phyloP scores from a whole-genome alignment of 805 yeast species.

The Barnettozyma californica region DNA sequence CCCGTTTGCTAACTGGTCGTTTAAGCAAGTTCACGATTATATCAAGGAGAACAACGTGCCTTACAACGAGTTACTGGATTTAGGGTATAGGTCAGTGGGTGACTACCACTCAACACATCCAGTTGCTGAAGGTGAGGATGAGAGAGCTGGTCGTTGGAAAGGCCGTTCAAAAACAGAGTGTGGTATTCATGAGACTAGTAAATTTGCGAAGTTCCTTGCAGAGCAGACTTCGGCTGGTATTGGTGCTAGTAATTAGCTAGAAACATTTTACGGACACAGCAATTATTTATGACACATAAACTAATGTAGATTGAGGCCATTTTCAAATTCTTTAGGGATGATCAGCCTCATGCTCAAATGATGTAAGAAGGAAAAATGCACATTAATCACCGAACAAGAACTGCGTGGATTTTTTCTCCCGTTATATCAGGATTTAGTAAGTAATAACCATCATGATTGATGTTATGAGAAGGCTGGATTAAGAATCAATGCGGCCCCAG shows the following conservation, averaged over 20 bases:
- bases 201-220: constrained; percentile 58
- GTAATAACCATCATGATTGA: no score
- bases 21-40: constrained; percentile 63
- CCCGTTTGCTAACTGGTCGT: constrained; percentile 82
- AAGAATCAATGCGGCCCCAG: not conserved
- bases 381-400: no score
- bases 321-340: no score
- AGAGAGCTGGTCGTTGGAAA: constrained; percentile 96
- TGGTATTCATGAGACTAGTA: constrained; percentile 82
- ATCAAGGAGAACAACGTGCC: constrained; percentile 72
- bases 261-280: not conserved
- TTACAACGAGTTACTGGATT: constrained; percentile 74
- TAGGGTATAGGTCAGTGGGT: constrained; percentile 88
- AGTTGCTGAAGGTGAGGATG: constrained; percentile 87
- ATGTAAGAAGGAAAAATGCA: no score
- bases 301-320: no score
- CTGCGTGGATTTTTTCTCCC: no score
- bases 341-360: no score
- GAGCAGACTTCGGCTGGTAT: constrained; percentile 7
- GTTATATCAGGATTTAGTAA: no score
- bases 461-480: no score
- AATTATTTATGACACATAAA: not conserved
- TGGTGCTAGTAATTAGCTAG: not conserved
- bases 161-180: constrained; percentile 91
- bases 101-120: constrained; percentile 95